These are phyloP conservation scores for Fusarium sp. DNA, from an alignment of 2,329 filamentous ascomycete species.

Conservation along the genomic window DNA sequence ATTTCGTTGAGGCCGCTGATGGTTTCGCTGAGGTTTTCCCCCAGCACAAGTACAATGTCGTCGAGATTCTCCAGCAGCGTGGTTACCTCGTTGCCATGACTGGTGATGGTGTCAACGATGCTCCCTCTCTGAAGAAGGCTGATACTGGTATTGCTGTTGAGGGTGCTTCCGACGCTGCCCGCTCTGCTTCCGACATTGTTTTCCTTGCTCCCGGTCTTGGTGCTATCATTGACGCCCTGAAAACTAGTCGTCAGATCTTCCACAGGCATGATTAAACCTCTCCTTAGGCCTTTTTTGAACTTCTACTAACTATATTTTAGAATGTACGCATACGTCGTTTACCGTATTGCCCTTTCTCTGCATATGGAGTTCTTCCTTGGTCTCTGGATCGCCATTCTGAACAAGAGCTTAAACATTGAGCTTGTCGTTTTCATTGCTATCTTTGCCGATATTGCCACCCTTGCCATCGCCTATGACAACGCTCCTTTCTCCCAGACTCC, in stretches of 20 bases:
- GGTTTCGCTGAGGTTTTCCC: constrained; percentile 95
- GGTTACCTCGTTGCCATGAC: constrained; percentile 96
- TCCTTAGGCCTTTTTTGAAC: too few species aligned
- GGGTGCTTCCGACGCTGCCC: constrained; percentile 89
- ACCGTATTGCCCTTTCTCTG: constrained; percentile 91
- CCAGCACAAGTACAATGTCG: constrained; percentile 80
- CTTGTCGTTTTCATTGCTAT: constrained; percentile 93
- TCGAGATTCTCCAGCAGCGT: constrained; percentile 92
- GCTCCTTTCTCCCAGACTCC: constrained; percentile 85
- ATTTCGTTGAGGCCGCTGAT: constrained; percentile 95
- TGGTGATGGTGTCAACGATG: constrained; percentile 95
- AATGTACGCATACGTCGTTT: constrained; percentile 96
- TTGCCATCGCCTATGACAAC: constrained; percentile 94
- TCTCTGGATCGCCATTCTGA: constrained; percentile 89
- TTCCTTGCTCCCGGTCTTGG: constrained; percentile 92
- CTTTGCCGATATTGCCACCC: constrained; percentile 90
- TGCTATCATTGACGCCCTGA: constrained; percentile 91
- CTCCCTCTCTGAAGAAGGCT: constrained; percentile 92
- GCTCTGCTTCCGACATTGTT: constrained; percentile 91
- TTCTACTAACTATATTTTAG: constrained; percentile 52
- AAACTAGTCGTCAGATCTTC: constrained; percentile 97
- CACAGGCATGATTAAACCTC: too few species aligned
- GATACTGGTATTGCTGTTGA: constrained; percentile 96
- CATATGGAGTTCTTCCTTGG: constrained; percentile 93
- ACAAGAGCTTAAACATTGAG: constrained; percentile 84